These are phyloP conservation scores for Metschnikowia lunata DNA, from an alignment of 805 yeast genomes.

Conservation along the genomic window DNA sequence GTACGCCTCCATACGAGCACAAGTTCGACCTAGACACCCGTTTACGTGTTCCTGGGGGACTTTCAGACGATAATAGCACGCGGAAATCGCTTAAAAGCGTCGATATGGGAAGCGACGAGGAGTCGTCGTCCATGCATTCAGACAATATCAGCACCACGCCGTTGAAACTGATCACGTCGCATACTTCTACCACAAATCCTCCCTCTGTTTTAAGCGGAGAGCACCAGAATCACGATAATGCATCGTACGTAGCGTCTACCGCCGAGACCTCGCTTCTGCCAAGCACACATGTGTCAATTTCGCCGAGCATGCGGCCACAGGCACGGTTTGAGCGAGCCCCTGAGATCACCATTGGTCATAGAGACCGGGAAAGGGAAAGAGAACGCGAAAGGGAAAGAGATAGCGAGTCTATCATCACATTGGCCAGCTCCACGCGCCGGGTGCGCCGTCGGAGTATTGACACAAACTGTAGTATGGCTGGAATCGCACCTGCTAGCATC, in stretches of 20 bases:
- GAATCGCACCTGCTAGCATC: conserved; percentile 72
- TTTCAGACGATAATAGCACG: conserved; percentile 1
- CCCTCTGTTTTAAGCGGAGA: conserved; percentile 37
- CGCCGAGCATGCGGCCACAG: conserved; percentile 13
- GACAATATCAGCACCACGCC: conserved; percentile 46
- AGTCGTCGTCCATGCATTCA: conserved; percentile 11
- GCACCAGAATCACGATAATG: conserved; percentile 23
- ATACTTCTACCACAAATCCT: conserved; percentile 34
- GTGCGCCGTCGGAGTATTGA: conserved; percentile 40
- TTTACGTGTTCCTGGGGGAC: not conserved
- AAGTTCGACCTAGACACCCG: not conserved
- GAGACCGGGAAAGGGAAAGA: conserved; percentile 14
- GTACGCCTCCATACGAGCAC: conserved; percentile 11
- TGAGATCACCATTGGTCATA: not conserved
- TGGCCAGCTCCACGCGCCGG: conserved; percentile 39
- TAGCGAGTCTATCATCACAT: conserved; percentile 40
- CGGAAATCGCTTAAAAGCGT: conserved; percentile 9
- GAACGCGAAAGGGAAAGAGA: conserved; percentile 29
- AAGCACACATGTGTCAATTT: conserved; percentile 22
- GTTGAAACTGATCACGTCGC: conserved; percentile 41
- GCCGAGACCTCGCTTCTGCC: conserved; percentile 51
- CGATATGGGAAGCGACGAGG: conserved; percentile 14
- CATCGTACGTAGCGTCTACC: conserved; percentile 40
- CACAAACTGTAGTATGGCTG: conserved; percentile 61
- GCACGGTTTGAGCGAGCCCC: conserved; percentile 9